Evolutionary conservation across 208 protist genomes (phyloP).

Genomic region (Perkinsela sp.): DNA sequence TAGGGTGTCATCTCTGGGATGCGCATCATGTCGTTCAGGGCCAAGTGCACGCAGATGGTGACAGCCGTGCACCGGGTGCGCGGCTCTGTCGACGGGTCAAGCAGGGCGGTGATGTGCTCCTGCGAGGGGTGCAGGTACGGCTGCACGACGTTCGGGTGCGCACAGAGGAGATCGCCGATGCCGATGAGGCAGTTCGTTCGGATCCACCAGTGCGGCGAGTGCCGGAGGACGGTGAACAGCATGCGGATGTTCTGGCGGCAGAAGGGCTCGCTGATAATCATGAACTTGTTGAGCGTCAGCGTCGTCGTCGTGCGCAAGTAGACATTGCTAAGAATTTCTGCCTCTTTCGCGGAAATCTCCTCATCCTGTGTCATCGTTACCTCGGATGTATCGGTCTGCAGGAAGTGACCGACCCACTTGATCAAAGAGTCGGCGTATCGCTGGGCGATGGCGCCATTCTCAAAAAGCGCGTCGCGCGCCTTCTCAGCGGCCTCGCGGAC

Average conservation of each 20-base stretch:
- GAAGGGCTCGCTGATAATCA: neutral
- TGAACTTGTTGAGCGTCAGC: neutral
- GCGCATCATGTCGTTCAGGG: neutral
- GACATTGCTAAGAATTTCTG: neutral
- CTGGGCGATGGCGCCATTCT: neutral
- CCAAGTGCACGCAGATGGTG: neutral
- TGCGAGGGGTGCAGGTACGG: neutral
- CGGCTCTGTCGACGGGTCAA: neutral
- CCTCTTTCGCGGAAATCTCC: neutral
- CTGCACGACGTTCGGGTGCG: neutral
- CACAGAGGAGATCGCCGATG: neutral
- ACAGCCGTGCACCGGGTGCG: neutral
- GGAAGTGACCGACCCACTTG: neutral
- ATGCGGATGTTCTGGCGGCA: neutral
- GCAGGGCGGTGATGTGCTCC: neutral
- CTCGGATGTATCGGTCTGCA: neutral
- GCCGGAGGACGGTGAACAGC: neutral
- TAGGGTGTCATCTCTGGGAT: neutral
- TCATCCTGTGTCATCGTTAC: neutral
- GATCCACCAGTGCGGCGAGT: neutral
- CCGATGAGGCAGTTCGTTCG: neutral
- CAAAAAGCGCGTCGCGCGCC: neutral
- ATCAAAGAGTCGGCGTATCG: neutral
- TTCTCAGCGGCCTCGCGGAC: neutral
- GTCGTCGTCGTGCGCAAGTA: neutral